These are phyloP conservation scores for Starmerella roubikii DNA, from an alignment of 805 yeast species.

Conservation along the genomic window DNA sequence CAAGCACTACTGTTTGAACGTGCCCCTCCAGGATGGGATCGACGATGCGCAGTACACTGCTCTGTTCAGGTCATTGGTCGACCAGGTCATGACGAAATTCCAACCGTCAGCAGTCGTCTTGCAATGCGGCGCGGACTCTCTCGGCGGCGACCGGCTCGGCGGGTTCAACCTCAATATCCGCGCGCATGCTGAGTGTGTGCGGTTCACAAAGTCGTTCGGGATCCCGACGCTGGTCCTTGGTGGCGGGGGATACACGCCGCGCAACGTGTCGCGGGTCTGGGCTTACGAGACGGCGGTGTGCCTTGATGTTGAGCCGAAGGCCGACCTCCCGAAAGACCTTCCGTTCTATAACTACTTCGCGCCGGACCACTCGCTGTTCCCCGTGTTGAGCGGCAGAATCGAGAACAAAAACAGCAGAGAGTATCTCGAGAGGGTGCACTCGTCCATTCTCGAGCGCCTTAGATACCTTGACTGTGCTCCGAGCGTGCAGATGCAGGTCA, in stretches of 20 bases:
- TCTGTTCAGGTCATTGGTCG: conserved; percentile 63
- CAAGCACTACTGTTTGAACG: conserved; percentile 69
- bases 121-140: conserved; percentile 97
- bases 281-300: conserved; percentile 81
- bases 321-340: conserved; percentile 57
- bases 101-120: conserved; percentile 94
- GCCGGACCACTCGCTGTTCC: conserved; percentile 84
- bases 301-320: conserved; percentile 61
- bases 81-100: conserved; percentile 72
- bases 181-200: conserved; percentile 94
- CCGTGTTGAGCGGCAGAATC: conserved; percentile 59
- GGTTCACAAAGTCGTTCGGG: conserved; percentile 70
- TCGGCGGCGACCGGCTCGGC: conserved; percentile 90
- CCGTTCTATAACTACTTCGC: conserved; percentile 77
- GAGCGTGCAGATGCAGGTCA: conserved; percentile 78
- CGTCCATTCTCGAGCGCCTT: conserved; percentile 65
- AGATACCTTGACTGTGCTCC: conserved; percentile 83
- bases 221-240: conserved; percentile 89
- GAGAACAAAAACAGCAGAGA: conserved; percentile 78
- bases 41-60: conserved; percentile 65
- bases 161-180: conserved; percentile 85
- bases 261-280: conserved; percentile 94
- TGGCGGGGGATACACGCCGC: conserved; percentile 97
- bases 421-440: conserved; percentile 66
- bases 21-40: conserved; percentile 82